Evolutionary conservation across 768 basidiomycete species (phyloP), one percentile per base, ranked within the genome.

Genomic region (Chlorophyllum brunneum): DNA sequence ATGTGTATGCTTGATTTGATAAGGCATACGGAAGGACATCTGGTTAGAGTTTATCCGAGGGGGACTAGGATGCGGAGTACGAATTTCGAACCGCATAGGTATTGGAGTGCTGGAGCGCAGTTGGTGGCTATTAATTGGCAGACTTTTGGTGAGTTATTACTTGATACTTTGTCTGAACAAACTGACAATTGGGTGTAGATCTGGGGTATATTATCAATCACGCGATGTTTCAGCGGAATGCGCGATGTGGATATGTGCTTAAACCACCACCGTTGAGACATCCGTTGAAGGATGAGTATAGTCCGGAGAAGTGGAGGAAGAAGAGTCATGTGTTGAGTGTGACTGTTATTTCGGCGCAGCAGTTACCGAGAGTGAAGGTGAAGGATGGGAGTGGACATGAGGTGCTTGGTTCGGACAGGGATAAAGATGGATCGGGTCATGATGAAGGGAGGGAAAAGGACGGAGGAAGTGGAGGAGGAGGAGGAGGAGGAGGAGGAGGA

Each of bases 61-160:
- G 95, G 92, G 4, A 83, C 76, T 41, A 72, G 95, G 51, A 70
- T 99, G 43, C 83, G 75, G 52, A 93, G 90, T 53, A 85, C 85
- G 5, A 99, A 99, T 65, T 99, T 87, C 62, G 81, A 90, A 59
- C 95, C 95, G 3, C 86, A 94, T 68, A 80, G 86, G 16, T 95
- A 84, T 64, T 99, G 97, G 97, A 80, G 83, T 1, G 83, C 85
- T 1, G 97, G 97, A 6, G 81, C 83, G 4, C 95, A 98, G 65
- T 68, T 98, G 26, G 93, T 95, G 0, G 92, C 97, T 3, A 78
- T 99, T 54, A 99, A 99, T 66, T 97, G 94, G 90, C 97, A 99
- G 67, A 98, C 95, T 0, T 86, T 83, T 59, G 93, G 92, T 94
- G 61, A 43, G 83, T 73, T 22, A 26, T 36, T 51, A 22, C 2